Base-by-base conservation (phyloP, 2,329 filamentous ascomycete genomes). In the Pseudopithomyces maydicus region DNA sequence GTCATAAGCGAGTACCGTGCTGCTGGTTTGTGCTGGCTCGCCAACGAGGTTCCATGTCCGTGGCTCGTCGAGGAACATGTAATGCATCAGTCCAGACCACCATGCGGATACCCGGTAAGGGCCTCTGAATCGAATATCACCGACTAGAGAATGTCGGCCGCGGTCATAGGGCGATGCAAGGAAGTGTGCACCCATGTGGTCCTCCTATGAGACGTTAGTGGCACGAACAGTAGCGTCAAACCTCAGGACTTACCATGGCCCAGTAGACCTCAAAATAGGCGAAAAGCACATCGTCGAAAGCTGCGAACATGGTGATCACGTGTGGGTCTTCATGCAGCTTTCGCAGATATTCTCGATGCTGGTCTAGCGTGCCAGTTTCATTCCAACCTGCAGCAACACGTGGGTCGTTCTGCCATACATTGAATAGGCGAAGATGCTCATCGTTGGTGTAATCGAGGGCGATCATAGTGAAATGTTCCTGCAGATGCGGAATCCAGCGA, bases 181-280 rank as follows among this genome's bases (percentile, higher is more conserved):
- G 67, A 84, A 85, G 71, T 87, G 81, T 0, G 84, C 84, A 38
- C 85, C 85, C 63, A 84, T 81, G 58, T 85, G 82, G 59, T 87
- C 85, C 72, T 87, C 85, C 80, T 82, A 60, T 56, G 17, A 42
- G 44, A 14, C 36, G 51, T 74, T 53, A 73, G 66, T 55, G 29
- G n/a, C 15, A 6, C 41, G 54, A 52, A 20, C 43, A 29, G 4
- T 17, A 15, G 38, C 26, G 14, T 3, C 51, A 15, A 35, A n/a
- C 6, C 19, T 49, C 22, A 26, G 33, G 47, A 64, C 74, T 59
- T 76, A 84, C 83, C 79, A 86, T 87, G 35, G 86, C 88, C 89
- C 89, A 93, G 74, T 92, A 93, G 1, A 92, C 80, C 73, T 94
- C 90, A 70, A 90, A 92, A 72, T 93, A 93, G 0, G 89, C 87